These are phyloP conservation scores for Solanum ossicruentum DNA, from an alignment of 257 asterid species.

Conservation along the genomic window DNA sequence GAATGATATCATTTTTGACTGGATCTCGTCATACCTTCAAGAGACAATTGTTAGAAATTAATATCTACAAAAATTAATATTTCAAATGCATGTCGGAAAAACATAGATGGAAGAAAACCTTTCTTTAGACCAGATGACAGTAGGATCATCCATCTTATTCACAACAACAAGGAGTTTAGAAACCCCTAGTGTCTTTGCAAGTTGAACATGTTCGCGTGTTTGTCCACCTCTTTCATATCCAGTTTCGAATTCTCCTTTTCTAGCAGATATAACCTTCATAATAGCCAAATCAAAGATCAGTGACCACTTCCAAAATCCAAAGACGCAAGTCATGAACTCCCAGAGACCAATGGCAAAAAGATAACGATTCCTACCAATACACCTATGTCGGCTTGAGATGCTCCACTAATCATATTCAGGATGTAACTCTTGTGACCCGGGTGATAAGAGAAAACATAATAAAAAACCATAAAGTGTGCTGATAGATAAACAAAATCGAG, in stretches of 20 bases:
- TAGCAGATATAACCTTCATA: constrained; percentile 78
- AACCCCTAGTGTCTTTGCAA: constrained; percentile 93
- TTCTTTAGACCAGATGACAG: constrained; percentile 91
- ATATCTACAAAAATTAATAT: neutral
- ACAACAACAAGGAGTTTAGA: constrained; percentile 85
- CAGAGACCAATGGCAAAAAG: neutral
- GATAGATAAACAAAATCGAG: neutral
- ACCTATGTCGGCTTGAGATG: constrained; percentile 96
- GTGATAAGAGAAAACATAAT: neutral
- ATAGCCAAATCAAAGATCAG: neutral
- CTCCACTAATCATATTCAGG: constrained; percentile 97
- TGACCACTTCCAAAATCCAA: neutral
- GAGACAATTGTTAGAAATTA: neutral
- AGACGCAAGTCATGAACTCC: neutral
- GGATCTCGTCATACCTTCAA: constrained; percentile 92
- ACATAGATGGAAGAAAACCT: constrained; percentile 36
- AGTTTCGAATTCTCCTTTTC: constrained; percentile 95
- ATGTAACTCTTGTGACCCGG: constrained; percentile 98
- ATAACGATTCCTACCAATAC: constrained; percentile 47
- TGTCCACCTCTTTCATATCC: constrained; percentile 99
- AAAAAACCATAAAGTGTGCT: neutral
- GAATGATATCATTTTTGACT: constrained; percentile 62
- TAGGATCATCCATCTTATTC: constrained; percentile 98
- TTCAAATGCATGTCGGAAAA: neutral
- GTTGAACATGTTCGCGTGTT: constrained; percentile 96